A percentile compares a stretch with the other conserved stretches of the same genome.
These are phyloP conservation scores for Scedosporium boydii DNA, from an alignment of 2,329 filamentous ascomycete genomes.

Conservation along the genomic window DNA sequence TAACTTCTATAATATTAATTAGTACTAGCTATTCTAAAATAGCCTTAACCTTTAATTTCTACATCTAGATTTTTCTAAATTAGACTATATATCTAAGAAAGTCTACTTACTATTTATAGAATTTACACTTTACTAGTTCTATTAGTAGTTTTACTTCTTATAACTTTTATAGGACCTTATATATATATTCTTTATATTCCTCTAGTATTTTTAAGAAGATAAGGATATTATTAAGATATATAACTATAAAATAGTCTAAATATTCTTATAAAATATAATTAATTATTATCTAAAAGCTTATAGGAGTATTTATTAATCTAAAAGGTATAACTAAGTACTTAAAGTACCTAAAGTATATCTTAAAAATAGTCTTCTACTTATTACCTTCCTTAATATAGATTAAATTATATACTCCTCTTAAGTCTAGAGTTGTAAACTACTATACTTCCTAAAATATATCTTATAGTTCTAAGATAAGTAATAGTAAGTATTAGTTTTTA, in stretches of 20 bases:
- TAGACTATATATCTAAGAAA: background rate
- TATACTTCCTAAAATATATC: conserved; percentile 9
- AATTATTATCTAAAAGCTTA: conserved; percentile 10
- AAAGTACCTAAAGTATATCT: conserved; percentile 10
- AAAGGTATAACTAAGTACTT: conserved; percentile 12
- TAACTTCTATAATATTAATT: background rate
- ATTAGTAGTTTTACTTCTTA: background rate
- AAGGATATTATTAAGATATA: conserved; percentile 11
- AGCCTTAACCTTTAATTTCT: background rate
- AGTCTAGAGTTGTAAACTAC: conserved; percentile 8
- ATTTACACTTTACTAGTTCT: background rate
- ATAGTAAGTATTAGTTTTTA: conserved; percentile 3
- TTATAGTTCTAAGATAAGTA: conserved; percentile 10
- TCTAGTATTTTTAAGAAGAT: conserved; percentile 8
- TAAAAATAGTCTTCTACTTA: conserved; percentile 9
- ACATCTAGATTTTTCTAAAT: background rate
- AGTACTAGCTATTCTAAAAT: background rate
- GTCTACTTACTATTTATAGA: background rate
- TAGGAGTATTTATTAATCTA: conserved; percentile 10
- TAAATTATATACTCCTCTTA: conserved; percentile 7
- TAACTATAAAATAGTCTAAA: conserved; percentile 9
- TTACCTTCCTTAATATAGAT: conserved; percentile 5
- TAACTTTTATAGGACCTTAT: background rate
- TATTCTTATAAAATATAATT: conserved; percentile 7
- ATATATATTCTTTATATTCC: conserved; percentile 6